Conservation (phyloP, 2,329 filamentous ascomycete genomes). For the Penicillium sp. region DNA sequence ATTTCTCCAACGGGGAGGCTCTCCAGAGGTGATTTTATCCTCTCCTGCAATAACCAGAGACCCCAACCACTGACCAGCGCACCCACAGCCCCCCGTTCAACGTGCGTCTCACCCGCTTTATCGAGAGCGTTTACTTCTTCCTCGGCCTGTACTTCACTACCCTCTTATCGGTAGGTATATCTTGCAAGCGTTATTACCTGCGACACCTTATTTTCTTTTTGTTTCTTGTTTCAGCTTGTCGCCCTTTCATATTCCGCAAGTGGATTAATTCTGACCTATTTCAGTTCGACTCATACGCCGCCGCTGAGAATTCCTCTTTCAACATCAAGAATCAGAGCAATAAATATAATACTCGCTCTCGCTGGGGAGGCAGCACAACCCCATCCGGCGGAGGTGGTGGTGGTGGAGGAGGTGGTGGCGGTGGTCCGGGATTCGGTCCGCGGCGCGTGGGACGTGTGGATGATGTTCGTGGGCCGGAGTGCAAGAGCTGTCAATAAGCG, state of each 20-base stretch:
- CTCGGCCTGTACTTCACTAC: conserved; percentile 51
- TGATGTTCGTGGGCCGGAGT: conserved; percentile 51
- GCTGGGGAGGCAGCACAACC: conserved; percentile 26
- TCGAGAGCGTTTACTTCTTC: conserved; percentile 48
- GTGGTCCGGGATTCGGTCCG: conserved; percentile 32
- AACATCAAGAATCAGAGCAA: conserved; percentile 40
- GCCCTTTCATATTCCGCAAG: background rate
- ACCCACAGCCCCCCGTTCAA: conserved; percentile 45
- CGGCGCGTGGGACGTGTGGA: conserved; percentile 48
- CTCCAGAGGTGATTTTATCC: conserved; percentile 34
- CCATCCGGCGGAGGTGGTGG: conserved; percentile 24
- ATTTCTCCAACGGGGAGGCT: conserved; percentile 44
- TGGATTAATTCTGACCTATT: conserved; percentile 16
- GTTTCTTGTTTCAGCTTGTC: background rate
- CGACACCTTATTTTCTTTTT: background rate
- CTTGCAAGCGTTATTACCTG: background rate
- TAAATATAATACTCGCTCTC: conserved; percentile 23
- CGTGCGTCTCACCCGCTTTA: conserved; percentile 43
- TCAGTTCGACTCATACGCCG: conserved; percentile 48
- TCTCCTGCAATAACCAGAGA: background rate
- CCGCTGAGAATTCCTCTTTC: conserved; percentile 49
- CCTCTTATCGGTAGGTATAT: conserved; percentile 46
- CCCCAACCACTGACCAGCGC: background rate
- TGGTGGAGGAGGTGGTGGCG: conserved; percentile 31
- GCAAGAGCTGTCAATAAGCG: conserved; percentile 43